These are phyloP conservation scores for Misopates orontium DNA, from an alignment of 257 asterid genomes.

Conservation along the genomic window DNA sequence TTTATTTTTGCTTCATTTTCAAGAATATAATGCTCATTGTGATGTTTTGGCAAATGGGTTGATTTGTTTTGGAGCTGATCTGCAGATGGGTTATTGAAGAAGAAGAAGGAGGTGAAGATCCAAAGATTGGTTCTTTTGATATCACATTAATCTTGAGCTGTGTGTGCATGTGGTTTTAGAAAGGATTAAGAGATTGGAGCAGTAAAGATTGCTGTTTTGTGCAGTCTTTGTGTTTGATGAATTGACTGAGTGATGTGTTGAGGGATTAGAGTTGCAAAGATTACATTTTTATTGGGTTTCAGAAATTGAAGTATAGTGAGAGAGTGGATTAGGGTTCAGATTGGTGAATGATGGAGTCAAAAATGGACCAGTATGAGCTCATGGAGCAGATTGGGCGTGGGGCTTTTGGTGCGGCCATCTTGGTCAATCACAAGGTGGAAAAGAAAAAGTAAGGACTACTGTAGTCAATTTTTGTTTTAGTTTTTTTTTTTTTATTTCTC, in stretches of 20 bases:
- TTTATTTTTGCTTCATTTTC: constrained; percentile 30
- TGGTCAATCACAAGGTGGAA: constrained; percentile 90
- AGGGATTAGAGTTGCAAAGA: constrained; percentile 10
- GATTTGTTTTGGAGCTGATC: constrained; percentile 31
- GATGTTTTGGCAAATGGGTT: constrained; percentile 29
- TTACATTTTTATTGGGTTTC: constrained; percentile 10
- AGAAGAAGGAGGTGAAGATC: constrained; percentile 36
- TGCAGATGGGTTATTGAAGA: constrained; percentile 37
- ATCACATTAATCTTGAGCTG: constrained; percentile 23
- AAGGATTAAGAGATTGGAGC: no score
- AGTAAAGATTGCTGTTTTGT: constrained; percentile 24
- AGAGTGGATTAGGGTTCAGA: constrained; percentile 28
- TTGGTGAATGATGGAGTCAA: constrained; percentile 69
- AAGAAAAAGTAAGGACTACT: constrained; percentile 63
- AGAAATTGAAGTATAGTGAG: constrained; percentile 16
- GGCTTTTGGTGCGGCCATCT: constrained; percentile 98
- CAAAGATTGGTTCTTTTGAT: constrained; percentile 26
- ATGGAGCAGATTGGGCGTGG: constrained; percentile 99
- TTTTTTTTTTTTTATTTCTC: no score
- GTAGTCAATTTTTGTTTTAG: constrained; percentile 16
- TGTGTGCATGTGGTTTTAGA: constrained; percentile 9
- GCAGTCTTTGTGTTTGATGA: constrained; percentile 1
- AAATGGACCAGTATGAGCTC: constrained; percentile 97
- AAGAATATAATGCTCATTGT: constrained; percentile 20
- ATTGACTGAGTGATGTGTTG: constrained; percentile 25